Evolutionary conservation across 176 grass and related monocot genomes (phyloP), one percentile per base, ranked within the genome.

Genomic region (Pontederia crassipes): DNA sequence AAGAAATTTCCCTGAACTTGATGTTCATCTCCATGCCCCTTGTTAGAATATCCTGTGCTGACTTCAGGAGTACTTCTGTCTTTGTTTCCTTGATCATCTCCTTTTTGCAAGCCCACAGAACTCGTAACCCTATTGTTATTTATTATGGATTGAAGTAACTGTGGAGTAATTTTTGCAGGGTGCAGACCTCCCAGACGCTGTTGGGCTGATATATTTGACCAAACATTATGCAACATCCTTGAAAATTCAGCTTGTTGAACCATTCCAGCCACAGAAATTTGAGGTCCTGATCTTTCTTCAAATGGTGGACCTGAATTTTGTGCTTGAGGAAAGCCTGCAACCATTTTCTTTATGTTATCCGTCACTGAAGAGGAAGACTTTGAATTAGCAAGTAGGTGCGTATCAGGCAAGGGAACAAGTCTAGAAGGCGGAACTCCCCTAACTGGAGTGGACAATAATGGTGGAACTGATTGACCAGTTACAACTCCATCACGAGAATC

Each of bases 131-230:
- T 64, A 14, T 49, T 45, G 46, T 26, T 51, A 46, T 74, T 74
- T 55, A 64, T 64, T 18, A 74, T 46, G 11, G 59, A 64, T 29
- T 64, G 71, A 55, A 74, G 59, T 63, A 64, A 46, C 11, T 47
- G 24, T 53, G 71, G 49, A 47, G 32, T 28, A 18, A 74, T 59
- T 17, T 64, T 70, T n/a, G 47, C 11, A 55, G 29, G 71, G 17
- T 54, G 52, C 17, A 62, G 29, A 26, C 69, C 57, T 35, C 55
- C 46, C 50, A 60, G 55, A 35, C 28, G 32, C 28, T 54, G 71
- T 64, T 54, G 71, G 64, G 71, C 35, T 74, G 71, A 64, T 74
- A 74, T 45, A 55, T 48, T 73, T 73, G 49, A 64, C 71, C 71
- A 74, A 12, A 64, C 60, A 74, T 64, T 64, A 27, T 63, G 59